phyloP scores from a whole-genome alignment of 2,329 filamentous ascomycete species.

The Beauveria caledonica region DNA sequence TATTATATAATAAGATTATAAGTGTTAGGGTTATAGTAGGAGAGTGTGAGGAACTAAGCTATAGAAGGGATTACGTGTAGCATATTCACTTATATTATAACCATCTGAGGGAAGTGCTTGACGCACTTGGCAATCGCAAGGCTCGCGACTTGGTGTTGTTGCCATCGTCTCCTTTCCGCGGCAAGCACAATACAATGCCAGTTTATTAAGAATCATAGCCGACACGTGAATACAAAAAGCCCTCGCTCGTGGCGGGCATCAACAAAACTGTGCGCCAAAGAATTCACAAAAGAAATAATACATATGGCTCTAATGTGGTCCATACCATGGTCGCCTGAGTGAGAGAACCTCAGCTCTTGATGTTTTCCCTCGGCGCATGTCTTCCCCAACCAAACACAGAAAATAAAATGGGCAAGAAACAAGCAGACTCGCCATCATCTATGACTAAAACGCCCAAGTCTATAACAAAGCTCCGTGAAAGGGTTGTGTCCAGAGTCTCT shows the following conservation, averaged over 20 bases:
- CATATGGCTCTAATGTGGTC: neutral
- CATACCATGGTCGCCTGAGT: neutral
- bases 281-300: constrained; percentile 4
- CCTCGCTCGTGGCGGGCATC: neutral
- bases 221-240: neutral
- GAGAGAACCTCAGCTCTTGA: constrained; percentile 13
- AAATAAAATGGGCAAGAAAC: neutral
- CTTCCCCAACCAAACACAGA: neutral
- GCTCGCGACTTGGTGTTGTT: too few relatives aligned
- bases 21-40: too few relatives aligned
- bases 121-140: too few relatives aligned
- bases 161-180: too few relatives aligned
- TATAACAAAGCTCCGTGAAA: neutral
- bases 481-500: neutral
- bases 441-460: constrained; percentile 1
- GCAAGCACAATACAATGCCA: too few relatives aligned
- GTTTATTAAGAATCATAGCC: too few relatives aligned
- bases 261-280: neutral
- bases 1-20: too few relatives aligned
- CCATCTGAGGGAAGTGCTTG: too few relatives aligned
- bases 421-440: neutral
- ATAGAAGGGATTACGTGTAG: too few relatives aligned
- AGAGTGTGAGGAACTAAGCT: too few relatives aligned
- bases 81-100: too few relatives aligned
- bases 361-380: constrained; percentile 6